A percentile compares a stretch with the other conserved stretches of the same genome.
These are phyloP conservation scores for Penicillium sp. DNA, from an alignment of 2,329 filamentous ascomycete genomes.

Conservation along the genomic window DNA sequence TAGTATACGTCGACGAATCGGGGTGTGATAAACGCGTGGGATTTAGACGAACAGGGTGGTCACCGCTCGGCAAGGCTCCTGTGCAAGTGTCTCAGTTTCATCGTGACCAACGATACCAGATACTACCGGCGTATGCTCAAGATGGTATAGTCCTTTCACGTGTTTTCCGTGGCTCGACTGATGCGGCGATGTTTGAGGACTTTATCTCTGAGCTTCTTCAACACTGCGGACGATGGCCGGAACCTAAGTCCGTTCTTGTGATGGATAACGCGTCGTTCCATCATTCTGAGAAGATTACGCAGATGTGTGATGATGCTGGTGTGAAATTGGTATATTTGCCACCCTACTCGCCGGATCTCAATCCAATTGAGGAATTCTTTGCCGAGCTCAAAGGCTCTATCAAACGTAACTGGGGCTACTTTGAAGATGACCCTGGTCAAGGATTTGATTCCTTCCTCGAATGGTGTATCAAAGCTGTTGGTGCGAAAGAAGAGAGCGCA, in stretches of 20 bases:
- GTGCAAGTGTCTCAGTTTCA: not conserved
- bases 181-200: not conserved
- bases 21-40: not conserved
- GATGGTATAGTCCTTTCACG: not conserved
- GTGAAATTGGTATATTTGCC: not conserved
- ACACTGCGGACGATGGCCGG: not conserved
- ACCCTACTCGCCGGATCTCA: not conserved
- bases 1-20: not conserved
- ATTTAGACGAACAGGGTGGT: not conserved
- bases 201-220: not conserved
- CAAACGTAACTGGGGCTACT: not conserved
- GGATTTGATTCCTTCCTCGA: constrained; percentile 5
- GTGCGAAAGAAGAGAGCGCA: not conserved
- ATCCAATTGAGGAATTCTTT: not conserved
- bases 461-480: not conserved
- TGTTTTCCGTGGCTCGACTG: not conserved
- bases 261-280: not conserved
- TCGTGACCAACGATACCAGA: not conserved
- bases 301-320: not conserved
- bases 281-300: not conserved
- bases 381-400: not conserved
- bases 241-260: not conserved
- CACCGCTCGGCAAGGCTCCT: not conserved
- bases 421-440: not conserved
- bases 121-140: not conserved